Conservation (phyloP, 2,329 filamentous ascomycete genomes). For the Fusarium cicatricum region DNA sequence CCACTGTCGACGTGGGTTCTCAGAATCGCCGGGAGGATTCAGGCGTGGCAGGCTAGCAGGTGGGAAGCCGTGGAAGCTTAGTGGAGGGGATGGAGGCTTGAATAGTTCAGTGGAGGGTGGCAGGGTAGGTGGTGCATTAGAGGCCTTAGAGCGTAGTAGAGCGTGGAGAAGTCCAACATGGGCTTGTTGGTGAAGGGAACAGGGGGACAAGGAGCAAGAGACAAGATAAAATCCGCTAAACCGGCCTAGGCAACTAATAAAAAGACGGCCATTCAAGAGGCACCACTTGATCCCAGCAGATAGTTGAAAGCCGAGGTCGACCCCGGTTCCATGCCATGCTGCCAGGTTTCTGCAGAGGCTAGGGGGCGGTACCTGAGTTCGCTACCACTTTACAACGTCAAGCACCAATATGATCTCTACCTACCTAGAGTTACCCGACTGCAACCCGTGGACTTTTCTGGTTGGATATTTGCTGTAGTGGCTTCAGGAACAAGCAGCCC, state of each 20-base stretch:
- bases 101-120: background rate
- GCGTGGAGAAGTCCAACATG: conserved; percentile 29
- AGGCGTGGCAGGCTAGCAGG: conserved; percentile 11
- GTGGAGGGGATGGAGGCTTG: conserved; percentile 30
- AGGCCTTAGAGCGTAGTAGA: too few species aligned
- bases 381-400: too few species aligned
- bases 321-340: background rate
- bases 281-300: background rate
- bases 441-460: too few species aligned
- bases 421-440: too few species aligned
- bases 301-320: background rate
- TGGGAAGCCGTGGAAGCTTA: too few species aligned
- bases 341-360: background rate
- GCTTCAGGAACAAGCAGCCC: too few species aligned
- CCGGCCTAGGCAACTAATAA: background rate
- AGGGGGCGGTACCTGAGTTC: too few species aligned
- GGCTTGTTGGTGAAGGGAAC: conserved; percentile 26
- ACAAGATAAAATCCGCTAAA: background rate
- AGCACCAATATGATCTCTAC: too few species aligned
- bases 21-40: conserved; percentile 29
- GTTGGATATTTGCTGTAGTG: too few species aligned
- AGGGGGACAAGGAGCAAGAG: background rate
- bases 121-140: background rate
- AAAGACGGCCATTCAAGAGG: too few species aligned
- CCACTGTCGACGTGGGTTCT: conserved; percentile 32